A percentile compares a stretch with the other conserved stretches of the same genome.
Conservation (phyloP, 1,284 basidiomycete genomes). For the Apiotrichum veenhuisii region DNA sequence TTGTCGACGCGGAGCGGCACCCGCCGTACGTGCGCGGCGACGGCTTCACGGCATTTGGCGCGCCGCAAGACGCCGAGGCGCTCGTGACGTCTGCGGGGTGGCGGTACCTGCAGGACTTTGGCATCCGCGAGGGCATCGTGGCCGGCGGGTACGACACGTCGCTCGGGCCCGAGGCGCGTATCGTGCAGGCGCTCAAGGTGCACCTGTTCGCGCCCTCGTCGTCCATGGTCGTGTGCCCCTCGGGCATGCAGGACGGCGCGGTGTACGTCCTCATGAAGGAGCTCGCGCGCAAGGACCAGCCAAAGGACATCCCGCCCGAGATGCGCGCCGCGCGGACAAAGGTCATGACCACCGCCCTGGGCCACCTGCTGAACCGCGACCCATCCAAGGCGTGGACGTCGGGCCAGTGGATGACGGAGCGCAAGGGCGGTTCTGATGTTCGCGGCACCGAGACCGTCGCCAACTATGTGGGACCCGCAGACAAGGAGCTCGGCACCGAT, state of each 20-base stretch:
- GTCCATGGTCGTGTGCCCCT: conserved; percentile 15
- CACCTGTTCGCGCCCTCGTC: conserved; percentile 9
- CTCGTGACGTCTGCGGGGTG: conserved; percentile 16
- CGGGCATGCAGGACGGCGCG: conserved; percentile 21
- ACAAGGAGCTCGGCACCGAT: conserved; percentile 6
- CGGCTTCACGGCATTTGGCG: conserved; percentile 17
- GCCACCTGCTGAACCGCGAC: conserved; percentile 44
- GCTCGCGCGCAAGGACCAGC: not conserved
- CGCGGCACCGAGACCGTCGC: conserved; percentile 70
- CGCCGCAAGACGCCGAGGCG: conserved; percentile 9
- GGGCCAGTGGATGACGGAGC: conserved; percentile 83
- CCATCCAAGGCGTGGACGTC: conserved; percentile 63
- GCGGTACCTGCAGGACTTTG: conserved; percentile 17
- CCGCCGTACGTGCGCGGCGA: conserved; percentile 12
- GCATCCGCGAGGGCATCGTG: conserved; percentile 13
- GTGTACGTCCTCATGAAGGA: conserved; percentile 7
- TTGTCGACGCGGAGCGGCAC: conserved; percentile 19
- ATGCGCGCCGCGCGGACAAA: conserved; percentile 2
- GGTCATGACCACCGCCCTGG: conserved; percentile 14
- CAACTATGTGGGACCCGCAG: conserved; percentile 45
- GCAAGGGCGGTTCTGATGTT: conserved; percentile 72
- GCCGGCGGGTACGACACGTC: conserved; percentile 14
- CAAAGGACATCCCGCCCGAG: not conserved
- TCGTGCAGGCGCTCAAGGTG: conserved; percentile 17
- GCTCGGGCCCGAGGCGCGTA: conserved; percentile 12